phyloP scores from a whole-genome alignment of 2,329 filamentous ascomycete genomes.

The Bimuria novae-zelandiae region DNA sequence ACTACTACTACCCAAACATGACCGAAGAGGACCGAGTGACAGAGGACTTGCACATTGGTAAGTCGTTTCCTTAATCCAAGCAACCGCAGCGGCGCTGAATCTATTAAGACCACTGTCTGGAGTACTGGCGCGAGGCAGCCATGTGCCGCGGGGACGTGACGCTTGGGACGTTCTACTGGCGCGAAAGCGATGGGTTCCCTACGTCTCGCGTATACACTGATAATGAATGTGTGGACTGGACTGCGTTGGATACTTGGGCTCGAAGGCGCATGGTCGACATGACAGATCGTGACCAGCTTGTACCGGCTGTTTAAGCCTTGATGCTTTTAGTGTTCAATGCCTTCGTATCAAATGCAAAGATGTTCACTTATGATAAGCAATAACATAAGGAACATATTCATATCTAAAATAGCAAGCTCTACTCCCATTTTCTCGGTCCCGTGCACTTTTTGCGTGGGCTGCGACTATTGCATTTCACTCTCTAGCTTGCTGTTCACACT shows the following conservation, averaged over 20 bases:
- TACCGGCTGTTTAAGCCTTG: too few species aligned
- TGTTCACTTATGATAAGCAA: too few species aligned
- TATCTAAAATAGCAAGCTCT: too few species aligned
- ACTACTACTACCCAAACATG: conserved; percentile 11
- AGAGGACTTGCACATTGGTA: conserved; percentile 12
- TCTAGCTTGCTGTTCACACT: too few species aligned
- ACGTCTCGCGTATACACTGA: conserved; percentile 4
- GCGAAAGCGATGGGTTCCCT: not conserved
- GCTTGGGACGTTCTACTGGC: conserved; percentile 8
- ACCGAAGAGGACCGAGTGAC: not conserved
- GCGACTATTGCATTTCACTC: too few species aligned
- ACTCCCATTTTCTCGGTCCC: too few species aligned
- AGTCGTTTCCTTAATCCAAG: not conserved
- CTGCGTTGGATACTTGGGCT: conserved; percentile 2
- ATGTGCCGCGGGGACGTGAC: conserved; percentile 15
- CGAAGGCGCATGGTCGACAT: conserved; percentile 13
- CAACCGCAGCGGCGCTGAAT: not conserved
- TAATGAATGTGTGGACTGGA: conserved; percentile 17
- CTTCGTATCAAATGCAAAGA: too few species aligned
- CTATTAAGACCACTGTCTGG: conserved; percentile 16
- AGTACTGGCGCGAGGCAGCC: conserved; percentile 10
- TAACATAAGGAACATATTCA: too few species aligned
- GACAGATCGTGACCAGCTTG: too few species aligned
- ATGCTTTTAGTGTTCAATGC: too few species aligned
- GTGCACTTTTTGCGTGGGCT: too few species aligned